Base-by-base conservation (phyloP, 139 green algal genomes). In the Closterium sp. region DNA sequence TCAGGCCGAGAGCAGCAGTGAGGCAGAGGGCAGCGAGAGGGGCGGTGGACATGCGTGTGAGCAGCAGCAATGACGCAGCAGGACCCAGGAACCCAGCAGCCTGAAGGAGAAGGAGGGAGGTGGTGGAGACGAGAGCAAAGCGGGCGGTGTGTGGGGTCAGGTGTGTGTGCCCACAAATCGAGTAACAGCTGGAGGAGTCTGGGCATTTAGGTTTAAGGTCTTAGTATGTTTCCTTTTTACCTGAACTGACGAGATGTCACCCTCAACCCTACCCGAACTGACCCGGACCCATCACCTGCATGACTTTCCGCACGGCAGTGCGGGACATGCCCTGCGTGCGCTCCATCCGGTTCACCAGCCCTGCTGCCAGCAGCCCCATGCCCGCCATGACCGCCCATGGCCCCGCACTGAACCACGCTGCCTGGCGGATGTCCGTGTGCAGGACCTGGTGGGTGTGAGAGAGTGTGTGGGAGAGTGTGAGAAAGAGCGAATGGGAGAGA, bases 381-480 rank as follows among this genome's bases (percentile, higher is more conserved):
- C 70, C 85, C 11, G 95, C 95, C 95, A 96, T 96, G 0, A 92
- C 91, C 31, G 95, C 84, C 95, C 95, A 96, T 2, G 95, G 95
- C 17, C 93, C 27, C 2, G 94, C 92, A 70, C 38, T 91, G 90
- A 96, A 96, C 79, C 87, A 94, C 19, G 90, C 89, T 11, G 92
- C 91, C 11, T 85, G 30, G 1, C 70, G 30, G n/a, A 96, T 32
- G 86, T 96, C 89, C 9, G 95, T 17, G 13, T 88, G 88, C 11
- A 96, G 42, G 22, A 94, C 94, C 89, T 95, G 90, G 17, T 19
- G 24, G 28, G 70, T 2, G 31, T 2, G 86, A 4, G 29, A 3
- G 1, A 86, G 86, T 2, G n/a, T 30, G 91, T 1, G 29, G 1
- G n/a, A 2, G 32, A 4, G 4, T 38, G 32, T 45, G 22, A 3